Percentiles rank a stretch among this genome's conserved stretches.
These are phyloP conservation scores for Melanopsichium pennsylvanicum DNA, from an alignment of 1,284 basidiomycete genomes.

Conservation along the genomic window DNA sequence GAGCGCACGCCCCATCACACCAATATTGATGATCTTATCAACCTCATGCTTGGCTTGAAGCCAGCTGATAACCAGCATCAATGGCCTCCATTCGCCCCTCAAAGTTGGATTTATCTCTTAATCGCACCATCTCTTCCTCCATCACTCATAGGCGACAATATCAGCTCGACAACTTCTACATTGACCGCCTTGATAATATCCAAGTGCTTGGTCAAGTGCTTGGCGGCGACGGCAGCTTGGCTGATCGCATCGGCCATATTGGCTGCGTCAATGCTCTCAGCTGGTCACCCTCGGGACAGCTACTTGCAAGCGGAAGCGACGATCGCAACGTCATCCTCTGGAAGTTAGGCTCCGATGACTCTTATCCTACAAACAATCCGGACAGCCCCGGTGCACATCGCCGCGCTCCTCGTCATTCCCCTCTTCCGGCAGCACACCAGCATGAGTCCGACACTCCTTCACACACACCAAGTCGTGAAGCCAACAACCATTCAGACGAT, in stretches of 20 bases:
- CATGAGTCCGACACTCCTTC: neutral
- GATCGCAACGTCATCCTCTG: slow-evolving; percentile 79
- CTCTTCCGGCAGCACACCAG: neutral
- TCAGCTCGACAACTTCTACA: slow-evolving; percentile 25
- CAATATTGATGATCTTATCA: no score
- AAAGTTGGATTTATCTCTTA: slow-evolving; percentile 4
- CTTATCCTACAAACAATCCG: slow-evolving; percentile 49
- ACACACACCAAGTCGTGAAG: neutral
- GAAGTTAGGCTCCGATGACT: slow-evolving; percentile 70
- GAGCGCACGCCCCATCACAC: no score
- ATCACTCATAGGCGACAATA: slow-evolving; percentile 8
- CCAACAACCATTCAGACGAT: slow-evolving; percentile 64
- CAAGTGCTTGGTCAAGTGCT: slow-evolving; percentile 36
- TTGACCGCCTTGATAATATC: slow-evolving; percentile 32
- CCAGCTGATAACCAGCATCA: no score
- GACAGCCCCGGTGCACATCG: neutral
- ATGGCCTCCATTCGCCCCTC: slow-evolving; percentile 8
- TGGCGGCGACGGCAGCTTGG: slow-evolving; percentile 20
- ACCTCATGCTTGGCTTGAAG: no score
- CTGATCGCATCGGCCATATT: slow-evolving; percentile 26
- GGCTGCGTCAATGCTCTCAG: slow-evolving; percentile 71
- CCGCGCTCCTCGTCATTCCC: neutral
- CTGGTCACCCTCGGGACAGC: slow-evolving; percentile 79
- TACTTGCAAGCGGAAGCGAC: slow-evolving; percentile 81
- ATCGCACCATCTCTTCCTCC: slow-evolving; percentile 14